Conservation (phyloP, 139 green algal genomes). For the Axilococcus clingmanii region DNA sequence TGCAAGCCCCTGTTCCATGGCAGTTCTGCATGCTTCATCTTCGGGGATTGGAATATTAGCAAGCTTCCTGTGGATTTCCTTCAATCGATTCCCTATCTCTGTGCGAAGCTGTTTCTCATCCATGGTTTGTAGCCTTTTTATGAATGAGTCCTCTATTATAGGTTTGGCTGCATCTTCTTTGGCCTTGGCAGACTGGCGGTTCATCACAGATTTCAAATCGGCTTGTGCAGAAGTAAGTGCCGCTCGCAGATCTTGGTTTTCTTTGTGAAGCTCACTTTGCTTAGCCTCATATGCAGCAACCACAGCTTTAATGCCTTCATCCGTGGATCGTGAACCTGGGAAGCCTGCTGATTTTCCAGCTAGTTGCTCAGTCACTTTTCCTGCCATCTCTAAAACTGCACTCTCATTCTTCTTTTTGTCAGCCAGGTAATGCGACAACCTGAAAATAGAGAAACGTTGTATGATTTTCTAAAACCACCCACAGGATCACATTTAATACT, state of each 20-base stretch:
- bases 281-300: slow-evolving; percentile 42
- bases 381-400: slow-evolving; percentile 22
- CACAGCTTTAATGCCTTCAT: slow-evolving; percentile 29
- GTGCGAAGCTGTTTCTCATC: too few species aligned
- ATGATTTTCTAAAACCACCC: slow-evolving; percentile 13
- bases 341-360: background rate
- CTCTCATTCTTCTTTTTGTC: slow-evolving; percentile 27
- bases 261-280: slow-evolving; percentile 26
- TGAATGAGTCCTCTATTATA: slow-evolving; percentile 3
- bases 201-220: slow-evolving; percentile 18
- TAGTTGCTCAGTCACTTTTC: slow-evolving; percentile 11
- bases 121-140: slow-evolving; percentile 16
- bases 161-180: background rate
- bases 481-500: too few species aligned
- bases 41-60: too few species aligned
- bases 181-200: slow-evolving; percentile 8
- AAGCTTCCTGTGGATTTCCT: too few species aligned
- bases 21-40: too few species aligned
- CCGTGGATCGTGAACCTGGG: background rate
- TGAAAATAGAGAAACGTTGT: too few species aligned
- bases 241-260: slow-evolving; percentile 32
- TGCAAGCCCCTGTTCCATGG: too few species aligned
- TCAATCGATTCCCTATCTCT: too few species aligned
- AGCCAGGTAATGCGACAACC: slow-evolving; percentile 18
- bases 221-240: slow-evolving; percentile 28